These are phyloP conservation scores for Aspergillus diversus DNA, from an alignment of 495 filamentous ascomycete species.

Conservation along the genomic window DNA sequence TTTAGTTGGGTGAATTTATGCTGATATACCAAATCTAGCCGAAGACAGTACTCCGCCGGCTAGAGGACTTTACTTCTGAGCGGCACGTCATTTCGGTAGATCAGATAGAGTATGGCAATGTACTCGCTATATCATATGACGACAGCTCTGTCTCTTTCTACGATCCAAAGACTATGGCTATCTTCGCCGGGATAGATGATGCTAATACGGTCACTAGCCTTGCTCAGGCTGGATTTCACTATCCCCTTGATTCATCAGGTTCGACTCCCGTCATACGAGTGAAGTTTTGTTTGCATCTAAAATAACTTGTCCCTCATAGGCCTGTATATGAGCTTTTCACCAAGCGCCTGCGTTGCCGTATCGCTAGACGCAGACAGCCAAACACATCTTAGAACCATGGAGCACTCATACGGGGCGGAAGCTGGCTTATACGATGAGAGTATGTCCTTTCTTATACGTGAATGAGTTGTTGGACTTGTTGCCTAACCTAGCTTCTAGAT, in stretches of 20 bases:
- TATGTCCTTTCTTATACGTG: slow-evolving; percentile 25
- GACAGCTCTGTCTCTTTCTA: slow-evolving; percentile 81
- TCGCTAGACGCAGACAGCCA: slow-evolving; percentile 67
- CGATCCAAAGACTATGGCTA: slow-evolving; percentile 68
- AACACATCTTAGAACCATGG: slow-evolving; percentile 64
- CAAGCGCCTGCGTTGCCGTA: slow-evolving; percentile 69
- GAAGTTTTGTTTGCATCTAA: background rate
- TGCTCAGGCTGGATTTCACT: slow-evolving; percentile 75
- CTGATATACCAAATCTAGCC: slow-evolving; percentile 44
- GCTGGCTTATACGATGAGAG: slow-evolving; percentile 46
- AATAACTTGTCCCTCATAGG: slow-evolving; percentile 41
- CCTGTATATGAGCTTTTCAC: slow-evolving; percentile 71
- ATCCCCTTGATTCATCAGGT: slow-evolving; percentile 41
- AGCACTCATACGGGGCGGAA: slow-evolving; percentile 49
- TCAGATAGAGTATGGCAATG: slow-evolving; percentile 65
- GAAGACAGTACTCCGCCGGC: slow-evolving; percentile 62
- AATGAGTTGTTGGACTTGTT: slow-evolving; percentile 15
- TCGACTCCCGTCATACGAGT: slow-evolving; percentile 16
- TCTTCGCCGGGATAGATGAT: slow-evolving; percentile 64
- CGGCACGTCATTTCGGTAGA: slow-evolving; percentile 72
- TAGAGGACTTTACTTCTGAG: slow-evolving; percentile 65
- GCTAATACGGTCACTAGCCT: slow-evolving; percentile 66
- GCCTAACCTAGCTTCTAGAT: slow-evolving; percentile 28
- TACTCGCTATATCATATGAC: slow-evolving; percentile 69
- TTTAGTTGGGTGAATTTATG: background rate